Conservation (phyloP, 1,139 yeast species). For the Candida sanyaensis region DNA sequence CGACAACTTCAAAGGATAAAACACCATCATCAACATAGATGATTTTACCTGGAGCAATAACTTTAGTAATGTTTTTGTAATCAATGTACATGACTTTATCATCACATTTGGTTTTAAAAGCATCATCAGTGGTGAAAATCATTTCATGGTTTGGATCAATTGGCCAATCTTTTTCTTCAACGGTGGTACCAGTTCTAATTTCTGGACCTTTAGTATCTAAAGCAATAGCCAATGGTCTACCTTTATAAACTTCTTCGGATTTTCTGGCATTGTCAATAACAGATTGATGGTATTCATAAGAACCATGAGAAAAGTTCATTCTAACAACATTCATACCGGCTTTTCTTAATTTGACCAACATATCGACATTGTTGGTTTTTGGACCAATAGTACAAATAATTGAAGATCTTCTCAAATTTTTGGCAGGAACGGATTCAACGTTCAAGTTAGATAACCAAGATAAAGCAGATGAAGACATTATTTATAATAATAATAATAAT, state of each 20-base stretch:
- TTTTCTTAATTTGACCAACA: conserved; percentile 83
- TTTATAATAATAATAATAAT: too few species aligned
- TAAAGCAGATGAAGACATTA: conserved; percentile 37
- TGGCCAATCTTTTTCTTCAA: conserved; percentile 75
- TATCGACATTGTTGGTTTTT: conserved; percentile 88
- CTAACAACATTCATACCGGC: conserved; percentile 97
- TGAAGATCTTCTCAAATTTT: conserved; percentile 89
- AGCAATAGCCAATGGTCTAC: conserved; percentile 98
- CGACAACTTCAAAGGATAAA: conserved; percentile 87
- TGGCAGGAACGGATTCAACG: conserved; percentile 76
- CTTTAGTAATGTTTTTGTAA: conserved; percentile 95
- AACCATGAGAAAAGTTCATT: conserved; percentile 99
- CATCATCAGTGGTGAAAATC: conserved; percentile 89
- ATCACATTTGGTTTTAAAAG: conserved; percentile 69
- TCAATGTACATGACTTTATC: conserved; percentile 85
- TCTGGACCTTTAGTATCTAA: conserved; percentile 99
- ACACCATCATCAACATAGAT: conserved; percentile 98
- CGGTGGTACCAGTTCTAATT: conserved; percentile 96
- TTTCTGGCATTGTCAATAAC: conserved; percentile 95
- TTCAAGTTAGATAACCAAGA: conserved; percentile 85
- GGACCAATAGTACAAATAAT: conserved; percentile 99
- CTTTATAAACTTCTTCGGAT: conserved; percentile 86
- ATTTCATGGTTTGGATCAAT: conserved; percentile 85
- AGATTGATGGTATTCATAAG: conserved; percentile 94
- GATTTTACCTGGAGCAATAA: conserved; percentile 81